phyloP scores from a whole-genome alignment of 371 early-diverging fungal genomes.

The Basidiobolus meristosporus region DNA sequence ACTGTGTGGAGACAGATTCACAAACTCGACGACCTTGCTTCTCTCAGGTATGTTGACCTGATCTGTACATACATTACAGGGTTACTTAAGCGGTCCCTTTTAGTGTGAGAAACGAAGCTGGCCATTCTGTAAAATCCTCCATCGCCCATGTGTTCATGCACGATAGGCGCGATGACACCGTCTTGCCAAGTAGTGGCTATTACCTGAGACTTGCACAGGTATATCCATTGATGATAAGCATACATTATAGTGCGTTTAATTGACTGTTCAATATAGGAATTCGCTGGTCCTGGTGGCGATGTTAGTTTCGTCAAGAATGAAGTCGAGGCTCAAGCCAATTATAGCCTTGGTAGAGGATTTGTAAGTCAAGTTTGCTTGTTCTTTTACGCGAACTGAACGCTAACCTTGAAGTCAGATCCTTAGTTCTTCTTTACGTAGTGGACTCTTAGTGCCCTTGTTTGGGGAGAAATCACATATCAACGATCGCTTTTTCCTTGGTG shows the following conservation, averaged over 20 bases:
- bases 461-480: constrained; percentile 31
- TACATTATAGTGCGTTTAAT: neutral
- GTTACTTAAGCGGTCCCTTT: neutral
- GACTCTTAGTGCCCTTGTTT: constrained; percentile 35
- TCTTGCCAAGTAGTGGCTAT: constrained; percentile 57
- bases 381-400: constrained; percentile 9
- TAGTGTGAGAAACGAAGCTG: constrained; percentile 74
- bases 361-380: constrained; percentile 13
- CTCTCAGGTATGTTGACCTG: constrained; percentile 26
- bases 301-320: constrained; percentile 52
- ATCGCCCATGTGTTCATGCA: constrained; percentile 38
- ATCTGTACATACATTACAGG: neutral
- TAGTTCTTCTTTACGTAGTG: constrained; percentile 38
- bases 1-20: constrained; percentile 62
- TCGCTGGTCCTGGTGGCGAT: constrained; percentile 75
- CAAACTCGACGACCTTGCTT: constrained; percentile 47
- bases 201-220: constrained; percentile 29
- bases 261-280: constrained; percentile 19
- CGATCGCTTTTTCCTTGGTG: constrained; percentile 80
- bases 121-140: constrained; percentile 72
- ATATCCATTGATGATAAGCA: neutral
- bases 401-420: constrained; percentile 15
- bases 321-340: constrained; percentile 32
- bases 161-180: constrained; percentile 57
- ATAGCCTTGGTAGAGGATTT: constrained; percentile 20